These are phyloP conservation scores for Pseudogymnoascus destructans DNA, from an alignment of 2,329 filamentous ascomycete genomes.

Conservation along the genomic window DNA sequence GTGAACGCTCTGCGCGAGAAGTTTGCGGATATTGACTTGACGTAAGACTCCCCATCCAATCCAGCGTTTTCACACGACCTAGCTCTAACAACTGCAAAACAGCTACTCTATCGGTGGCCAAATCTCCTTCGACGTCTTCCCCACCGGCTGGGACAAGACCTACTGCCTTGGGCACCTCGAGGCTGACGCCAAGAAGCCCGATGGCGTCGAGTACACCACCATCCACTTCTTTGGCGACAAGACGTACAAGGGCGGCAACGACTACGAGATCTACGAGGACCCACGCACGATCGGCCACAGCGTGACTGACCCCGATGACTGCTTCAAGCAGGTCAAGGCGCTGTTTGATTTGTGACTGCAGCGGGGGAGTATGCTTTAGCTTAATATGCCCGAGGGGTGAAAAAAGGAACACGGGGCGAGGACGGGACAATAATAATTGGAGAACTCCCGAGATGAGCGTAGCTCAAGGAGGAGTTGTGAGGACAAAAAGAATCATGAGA, in stretches of 20 bases:
- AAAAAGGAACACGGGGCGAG: neutral
- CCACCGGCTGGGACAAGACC: conserved; percentile 94
- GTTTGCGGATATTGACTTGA: conserved; percentile 74
- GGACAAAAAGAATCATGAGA: neutral
- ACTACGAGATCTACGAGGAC: conserved; percentile 87
- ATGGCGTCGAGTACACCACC: conserved; percentile 65
- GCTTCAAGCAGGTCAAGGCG: conserved; percentile 65
- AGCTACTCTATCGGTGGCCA: conserved; percentile 92
- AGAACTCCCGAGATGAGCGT: neutral
- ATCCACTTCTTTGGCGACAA: conserved; percentile 99
- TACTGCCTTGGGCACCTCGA: conserved; percentile 87
- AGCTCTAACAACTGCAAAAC: conserved; percentile 9
- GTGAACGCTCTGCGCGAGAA: conserved; percentile 64
- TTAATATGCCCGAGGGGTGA: neutral
- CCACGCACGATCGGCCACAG: conserved; percentile 71
- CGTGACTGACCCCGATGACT: conserved; percentile 72
- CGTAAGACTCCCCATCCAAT: conserved; percentile 40
- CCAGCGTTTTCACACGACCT: conserved; percentile 8
- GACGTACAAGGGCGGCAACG: conserved; percentile 80
- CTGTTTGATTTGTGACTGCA: conserved; percentile 52
- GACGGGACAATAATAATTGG: neutral
- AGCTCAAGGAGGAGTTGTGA: neutral
- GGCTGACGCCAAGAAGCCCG: conserved; percentile 56
- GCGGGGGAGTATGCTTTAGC: conserved; percentile 1
- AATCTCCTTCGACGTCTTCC: conserved; percentile 98